Base-by-base conservation (phyloP, 2,329 filamentous ascomycete species). In the Cladosporium austrohemisphaericum region DNA sequence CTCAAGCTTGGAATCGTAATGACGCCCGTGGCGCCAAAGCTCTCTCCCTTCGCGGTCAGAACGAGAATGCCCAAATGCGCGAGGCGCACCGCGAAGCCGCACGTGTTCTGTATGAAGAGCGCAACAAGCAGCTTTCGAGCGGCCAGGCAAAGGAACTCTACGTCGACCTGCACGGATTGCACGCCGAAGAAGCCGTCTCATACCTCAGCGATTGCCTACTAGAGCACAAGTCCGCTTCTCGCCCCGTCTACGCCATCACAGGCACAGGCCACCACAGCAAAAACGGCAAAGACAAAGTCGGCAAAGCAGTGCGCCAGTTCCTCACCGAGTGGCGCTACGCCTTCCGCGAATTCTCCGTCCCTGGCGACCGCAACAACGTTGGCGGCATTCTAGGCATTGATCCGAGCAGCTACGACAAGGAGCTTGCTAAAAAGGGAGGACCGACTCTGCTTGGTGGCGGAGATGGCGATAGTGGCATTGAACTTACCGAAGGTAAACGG, bases 241-340 rank as follows among this genome's bases (percentile, higher is more conserved):
- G 83, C 18, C 87, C 92, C 2, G 80, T 98, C 33, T 98, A 97
- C 66, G 91, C 91, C 57, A 97, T 98, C 66, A 96, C 91, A 1
- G 93, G 93, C 36, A 97, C 92, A 1, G 93, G 92, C 3, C 91
- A 97, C 64, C 93, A 98, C 71, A 95, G 88, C 67, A 97, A 97
- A 75, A 96, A 96, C 65, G 92, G 93, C 61, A 97, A 97, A 68
- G 93, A 98, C 70, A 98, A 98, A 71, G 88, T 98, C 28, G 92
- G 92, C 64, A 95, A 95, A 71, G 90, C 91, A 1, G 84, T 97
- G 54, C 85, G 93, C 48, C 83, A 80, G 57, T 97, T 94, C 72
- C 74, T 98, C 49, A 94, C 92, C 64, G 92, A 97, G 66, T 95
- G 91, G 90, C 83, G 88, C 55, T 98, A 96, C 65, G 86, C 88